phyloP scores from a whole-genome alignment of 2,329 filamentous ascomycete genomes.

The Fusarium pilosicola region DNA sequence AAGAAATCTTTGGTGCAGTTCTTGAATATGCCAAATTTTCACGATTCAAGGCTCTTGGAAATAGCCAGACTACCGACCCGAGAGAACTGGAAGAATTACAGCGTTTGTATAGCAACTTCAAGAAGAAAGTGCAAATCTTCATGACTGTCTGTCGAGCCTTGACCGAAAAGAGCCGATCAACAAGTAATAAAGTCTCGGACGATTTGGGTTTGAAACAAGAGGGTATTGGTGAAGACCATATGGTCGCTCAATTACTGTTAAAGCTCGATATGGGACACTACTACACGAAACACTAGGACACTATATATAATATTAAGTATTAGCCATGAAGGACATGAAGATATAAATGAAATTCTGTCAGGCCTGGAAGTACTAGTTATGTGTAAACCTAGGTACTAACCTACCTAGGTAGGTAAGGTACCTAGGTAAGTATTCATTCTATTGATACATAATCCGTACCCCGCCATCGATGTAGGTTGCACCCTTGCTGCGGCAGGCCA shows the following conservation, averaged over 20 bases:
- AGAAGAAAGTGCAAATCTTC: conserved; percentile 78
- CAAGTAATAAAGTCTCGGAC: conserved; percentile 45
- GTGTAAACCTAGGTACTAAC: neutral
- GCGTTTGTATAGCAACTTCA: conserved; percentile 71
- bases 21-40: conserved; percentile 72
- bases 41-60: conserved; percentile 52
- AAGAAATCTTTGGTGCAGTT: conserved; percentile 80
- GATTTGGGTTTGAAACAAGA: conserved; percentile 49
- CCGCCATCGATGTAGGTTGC: conserved; percentile 16
- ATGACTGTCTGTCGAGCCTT: conserved; percentile 76
- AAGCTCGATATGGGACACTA: conserved; percentile 78
- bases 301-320: neutral
- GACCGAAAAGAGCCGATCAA: conserved; percentile 67
- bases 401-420: too few relatives aligned
- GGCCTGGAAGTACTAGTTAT: neutral
- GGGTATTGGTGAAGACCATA: conserved; percentile 61
- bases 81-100: conserved; percentile 37
- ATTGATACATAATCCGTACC: neutral
- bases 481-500: neutral
- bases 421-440: neutral
- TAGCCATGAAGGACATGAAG: neutral
- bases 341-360: neutral
- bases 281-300: conserved; percentile 56
- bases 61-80: conserved; percentile 22
- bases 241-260: conserved; percentile 74